Percentiles rank a stretch among this genome's conserved stretches.
These are phyloP conservation scores for Phytophthora lateralis DNA, from an alignment of 352 stramenopile species.

Conservation along the genomic window DNA sequence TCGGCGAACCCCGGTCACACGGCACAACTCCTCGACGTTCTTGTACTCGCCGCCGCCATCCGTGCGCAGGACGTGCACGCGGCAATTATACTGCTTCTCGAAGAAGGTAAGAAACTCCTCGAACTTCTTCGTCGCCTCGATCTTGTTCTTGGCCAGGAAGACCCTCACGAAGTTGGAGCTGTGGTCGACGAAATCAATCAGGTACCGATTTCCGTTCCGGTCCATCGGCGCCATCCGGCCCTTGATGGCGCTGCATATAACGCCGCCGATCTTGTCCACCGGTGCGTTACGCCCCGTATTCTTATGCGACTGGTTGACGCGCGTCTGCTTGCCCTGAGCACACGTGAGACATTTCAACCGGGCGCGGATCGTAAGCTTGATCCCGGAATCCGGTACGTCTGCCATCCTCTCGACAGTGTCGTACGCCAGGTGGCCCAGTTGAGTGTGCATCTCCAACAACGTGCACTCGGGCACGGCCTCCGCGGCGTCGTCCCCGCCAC, in stretches of 20 bases:
- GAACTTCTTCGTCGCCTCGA: constrained; percentile 7
- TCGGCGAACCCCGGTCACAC: constrained; percentile 9
- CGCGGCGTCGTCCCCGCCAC: no score
- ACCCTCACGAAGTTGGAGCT: constrained; percentile 15
- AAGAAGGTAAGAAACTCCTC: constrained; percentile 9
- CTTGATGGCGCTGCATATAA: constrained; percentile 18
- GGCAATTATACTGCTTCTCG: constrained; percentile 9
- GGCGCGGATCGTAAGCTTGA: background rate
- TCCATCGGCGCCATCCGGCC: constrained; percentile 7
- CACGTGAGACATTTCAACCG: constrained; percentile 7
- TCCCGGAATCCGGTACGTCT: background rate
- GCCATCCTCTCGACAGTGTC: constrained; percentile 11
- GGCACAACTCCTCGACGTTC: constrained; percentile 32
- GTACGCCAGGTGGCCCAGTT: constrained; percentile 3
- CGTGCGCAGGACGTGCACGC: constrained; percentile 7
- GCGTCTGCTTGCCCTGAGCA: constrained; percentile 7
- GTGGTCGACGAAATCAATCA: constrained; percentile 23
- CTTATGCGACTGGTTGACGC: constrained; percentile 1
- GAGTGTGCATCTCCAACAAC: constrained; percentile 3
- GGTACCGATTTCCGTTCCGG: constrained; percentile 8
- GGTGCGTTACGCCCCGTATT: constrained; percentile 10
- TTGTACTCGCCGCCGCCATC: constrained; percentile 33
- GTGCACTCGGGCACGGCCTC: constrained; percentile 1
- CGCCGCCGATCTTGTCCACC: constrained; percentile 12
- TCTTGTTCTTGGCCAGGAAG: constrained; percentile 17